A percentile compares a stretch with the other conserved stretches of the same genome.
Conservation (phyloP, 208 protist genomes). For the Naegleria gruberi region DNA sequence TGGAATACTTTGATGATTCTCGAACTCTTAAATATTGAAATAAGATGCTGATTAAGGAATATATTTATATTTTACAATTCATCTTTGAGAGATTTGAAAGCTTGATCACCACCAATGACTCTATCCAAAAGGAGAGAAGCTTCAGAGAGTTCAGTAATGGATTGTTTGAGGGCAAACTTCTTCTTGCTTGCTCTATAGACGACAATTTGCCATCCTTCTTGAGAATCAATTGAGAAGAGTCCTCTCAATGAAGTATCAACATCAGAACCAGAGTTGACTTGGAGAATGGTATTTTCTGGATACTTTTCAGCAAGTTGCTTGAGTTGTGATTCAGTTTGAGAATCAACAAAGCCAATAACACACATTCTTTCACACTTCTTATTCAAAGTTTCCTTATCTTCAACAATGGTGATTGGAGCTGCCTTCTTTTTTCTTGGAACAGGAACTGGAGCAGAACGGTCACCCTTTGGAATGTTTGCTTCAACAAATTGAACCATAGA, state of each 20-base stretch:
- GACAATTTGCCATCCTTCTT: background rate
- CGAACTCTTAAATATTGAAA: too few species aligned
- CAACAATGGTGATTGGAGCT: background rate
- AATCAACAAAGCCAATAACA: background rate
- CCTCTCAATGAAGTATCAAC: background rate
- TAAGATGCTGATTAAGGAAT: background rate
- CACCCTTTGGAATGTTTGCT: background rate
- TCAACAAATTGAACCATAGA: background rate
- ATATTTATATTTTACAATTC: background rate
- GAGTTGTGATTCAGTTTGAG: background rate
- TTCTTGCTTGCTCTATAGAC: background rate
- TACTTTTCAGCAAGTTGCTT: background rate
- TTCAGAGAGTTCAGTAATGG: background rate
- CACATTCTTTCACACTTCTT: slow-evolving; percentile 1
- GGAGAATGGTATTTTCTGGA: background rate
- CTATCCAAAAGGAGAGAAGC: background rate
- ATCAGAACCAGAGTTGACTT: background rate
- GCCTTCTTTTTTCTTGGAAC: background rate
- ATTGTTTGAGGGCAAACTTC: background rate
- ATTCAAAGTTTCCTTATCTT: background rate
- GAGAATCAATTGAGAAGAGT: background rate
- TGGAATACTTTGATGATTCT: too few species aligned
- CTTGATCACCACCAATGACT: background rate
- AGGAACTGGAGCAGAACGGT: background rate
- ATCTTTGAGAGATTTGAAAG: background rate